Conservation (phyloP, 331 rosid genomes). For the Stylosanthes scabra region DNA sequence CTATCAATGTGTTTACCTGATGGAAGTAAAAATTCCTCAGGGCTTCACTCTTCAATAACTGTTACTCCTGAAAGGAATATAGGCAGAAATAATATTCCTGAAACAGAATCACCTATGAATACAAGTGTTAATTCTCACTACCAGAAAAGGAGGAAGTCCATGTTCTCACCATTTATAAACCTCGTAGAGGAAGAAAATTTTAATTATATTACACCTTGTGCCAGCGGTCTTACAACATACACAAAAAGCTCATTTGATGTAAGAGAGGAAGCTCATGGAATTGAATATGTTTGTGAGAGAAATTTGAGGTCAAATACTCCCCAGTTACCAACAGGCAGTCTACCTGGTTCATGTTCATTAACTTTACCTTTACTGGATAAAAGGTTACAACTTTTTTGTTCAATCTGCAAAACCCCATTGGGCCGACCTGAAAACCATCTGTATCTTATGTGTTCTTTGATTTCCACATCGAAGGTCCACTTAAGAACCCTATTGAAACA, state of each 20-base stretch:
- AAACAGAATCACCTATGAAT: slow-evolving; percentile 67
- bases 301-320: slow-evolving; percentile 43
- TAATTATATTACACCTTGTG: slow-evolving; percentile 47
- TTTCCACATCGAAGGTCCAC: slow-evolving; percentile 60
- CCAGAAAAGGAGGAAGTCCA: slow-evolving; percentile 72
- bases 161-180: slow-evolving; percentile 45
- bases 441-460: slow-evolving; percentile 60
- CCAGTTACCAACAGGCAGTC: slow-evolving; percentile 37
- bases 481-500: slow-evolving; percentile 62
- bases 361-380: slow-evolving; percentile 55
- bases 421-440: slow-evolving; percentile 76
- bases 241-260: slow-evolving; percentile 38
- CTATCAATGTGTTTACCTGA: slow-evolving; percentile 37
- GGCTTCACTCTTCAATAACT: slow-evolving; percentile 46
- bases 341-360: slow-evolving; percentile 41
- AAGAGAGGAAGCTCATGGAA: slow-evolving; percentile 49
- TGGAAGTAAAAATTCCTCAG: slow-evolving; percentile 48
- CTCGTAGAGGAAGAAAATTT: slow-evolving; percentile 56
- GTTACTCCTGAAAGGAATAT: slow-evolving; percentile 66
- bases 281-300: slow-evolving; percentile 50
- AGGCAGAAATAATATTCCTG: slow-evolving; percentile 45
- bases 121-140: slow-evolving; percentile 85
- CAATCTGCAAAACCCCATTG: slow-evolving; percentile 76
- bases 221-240: slow-evolving; percentile 45
- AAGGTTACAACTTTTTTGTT: slow-evolving; percentile 66